Conservation (phyloP, 306 rosid species). For the Ochetophila trinervis region DNA sequence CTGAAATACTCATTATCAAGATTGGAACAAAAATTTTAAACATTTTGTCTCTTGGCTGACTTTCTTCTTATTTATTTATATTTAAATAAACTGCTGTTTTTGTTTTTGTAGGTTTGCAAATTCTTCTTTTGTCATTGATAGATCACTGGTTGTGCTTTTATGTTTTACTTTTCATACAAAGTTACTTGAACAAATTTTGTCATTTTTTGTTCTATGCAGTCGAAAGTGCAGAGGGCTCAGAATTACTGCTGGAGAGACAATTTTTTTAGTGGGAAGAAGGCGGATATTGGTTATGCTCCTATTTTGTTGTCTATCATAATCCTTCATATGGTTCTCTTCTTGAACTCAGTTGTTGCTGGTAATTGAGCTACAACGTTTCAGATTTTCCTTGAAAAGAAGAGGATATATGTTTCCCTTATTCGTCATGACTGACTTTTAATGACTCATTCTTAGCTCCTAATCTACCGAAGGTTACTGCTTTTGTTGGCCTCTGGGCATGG, state of each 20-base stretch:
- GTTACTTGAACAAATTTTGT: background rate
- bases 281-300: constrained; percentile 76
- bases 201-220: constrained; percentile 44
- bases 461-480: constrained; percentile 80
- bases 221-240: constrained; percentile 58
- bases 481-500: constrained; percentile 90
- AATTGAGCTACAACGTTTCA: constrained; percentile 19
- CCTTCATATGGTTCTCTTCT: constrained; percentile 52
- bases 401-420: constrained; percentile 8
- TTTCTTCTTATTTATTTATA: too few species aligned
- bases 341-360: constrained; percentile 82
- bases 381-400: constrained; percentile 20
- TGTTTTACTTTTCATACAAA: background rate
- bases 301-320: constrained; percentile 56
- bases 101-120: too few species aligned
- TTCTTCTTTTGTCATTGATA: background rate
- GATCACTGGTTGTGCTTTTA: background rate
- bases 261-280: constrained; percentile 43
- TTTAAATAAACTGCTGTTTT: too few species aligned
- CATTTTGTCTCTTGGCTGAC: too few species aligned
- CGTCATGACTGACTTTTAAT: constrained; percentile 34
- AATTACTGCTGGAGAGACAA: constrained; percentile 48
- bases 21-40: too few species aligned
- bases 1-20: too few species aligned
- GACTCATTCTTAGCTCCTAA: constrained; percentile 55